Conservation (phyloP, 345 rosid genomes). For the Citrus medica region DNA sequence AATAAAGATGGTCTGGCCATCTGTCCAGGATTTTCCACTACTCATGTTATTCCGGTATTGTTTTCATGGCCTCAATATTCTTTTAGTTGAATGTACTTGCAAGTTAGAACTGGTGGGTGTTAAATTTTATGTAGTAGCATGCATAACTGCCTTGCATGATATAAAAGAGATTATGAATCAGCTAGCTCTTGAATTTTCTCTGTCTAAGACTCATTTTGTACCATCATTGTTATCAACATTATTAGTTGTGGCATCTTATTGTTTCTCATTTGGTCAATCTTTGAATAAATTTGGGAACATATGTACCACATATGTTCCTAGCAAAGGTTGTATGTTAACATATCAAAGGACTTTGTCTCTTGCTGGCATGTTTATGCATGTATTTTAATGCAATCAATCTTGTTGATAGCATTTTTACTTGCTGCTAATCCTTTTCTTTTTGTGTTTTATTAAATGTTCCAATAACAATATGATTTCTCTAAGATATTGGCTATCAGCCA, state of each 20-base stretch:
- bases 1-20: constrained; percentile 76
- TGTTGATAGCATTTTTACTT: neutral
- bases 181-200: neutral
- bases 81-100: too few species aligned
- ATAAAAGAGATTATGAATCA: neutral
- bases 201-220: neutral
- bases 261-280: neutral
- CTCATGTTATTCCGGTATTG: too few species aligned
- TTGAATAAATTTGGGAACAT: neutral
- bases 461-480: too few species aligned
- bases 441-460: neutral
- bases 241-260: neutral
- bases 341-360: neutral
- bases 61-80: too few species aligned
- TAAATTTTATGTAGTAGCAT: too few species aligned
- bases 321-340: neutral
- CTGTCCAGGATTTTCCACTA: too few species aligned
- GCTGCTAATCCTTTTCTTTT: neutral
- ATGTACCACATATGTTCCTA: neutral
- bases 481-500: too few species aligned
- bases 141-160: too few species aligned
- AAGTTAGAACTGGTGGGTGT: too few species aligned
- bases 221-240: neutral
- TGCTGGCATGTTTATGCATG: neutral
- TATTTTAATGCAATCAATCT: neutral